Percentiles rank a stretch among this genome's conserved stretches.
These are phyloP conservation scores for Exophiala alcalophila DNA, from an alignment of 2,329 filamentous ascomycete species.

Conservation along the genomic window DNA sequence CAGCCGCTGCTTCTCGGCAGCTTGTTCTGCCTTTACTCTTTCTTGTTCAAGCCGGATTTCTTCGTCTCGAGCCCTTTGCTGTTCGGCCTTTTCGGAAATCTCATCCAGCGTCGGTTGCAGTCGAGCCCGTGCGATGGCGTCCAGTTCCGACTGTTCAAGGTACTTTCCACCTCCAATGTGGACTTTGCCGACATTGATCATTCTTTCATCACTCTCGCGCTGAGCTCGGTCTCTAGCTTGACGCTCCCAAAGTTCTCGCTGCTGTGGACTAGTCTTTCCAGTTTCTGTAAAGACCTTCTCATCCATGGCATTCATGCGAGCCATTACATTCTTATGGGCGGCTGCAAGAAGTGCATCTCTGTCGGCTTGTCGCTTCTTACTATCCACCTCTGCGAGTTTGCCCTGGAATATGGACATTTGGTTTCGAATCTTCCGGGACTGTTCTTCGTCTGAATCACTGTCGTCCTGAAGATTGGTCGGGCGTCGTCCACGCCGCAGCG, in stretches of 20 bases:
- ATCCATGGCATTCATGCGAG: conserved; percentile 75
- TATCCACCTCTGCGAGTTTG: conserved; percentile 65
- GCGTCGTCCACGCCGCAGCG: conserved; percentile 56
- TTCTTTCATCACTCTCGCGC: conserved; percentile 60
- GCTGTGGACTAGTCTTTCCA: conserved; percentile 65
- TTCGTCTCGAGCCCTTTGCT: conserved; percentile 64
- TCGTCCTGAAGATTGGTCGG: conserved; percentile 59
- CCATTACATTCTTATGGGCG: conserved; percentile 82
- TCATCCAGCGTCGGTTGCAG: conserved; percentile 83
- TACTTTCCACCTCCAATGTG: conserved; percentile 79
- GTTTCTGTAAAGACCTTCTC: conserved; percentile 74
- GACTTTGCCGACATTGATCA: conserved; percentile 55
- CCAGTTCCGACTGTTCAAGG: conserved; percentile 73
- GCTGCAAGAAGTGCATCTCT: conserved; percentile 71
- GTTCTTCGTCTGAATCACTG: conserved; percentile 61
- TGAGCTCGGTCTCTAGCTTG: conserved; percentile 70
- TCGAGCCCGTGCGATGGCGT: conserved; percentile 71
- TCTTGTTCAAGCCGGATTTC: conserved; percentile 63
- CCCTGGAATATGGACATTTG: conserved; percentile 77
- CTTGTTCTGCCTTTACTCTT: conserved; percentile 59
- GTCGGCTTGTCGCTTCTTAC: conserved; percentile 70
- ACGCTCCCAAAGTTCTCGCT: conserved; percentile 73
- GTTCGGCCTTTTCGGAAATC: conserved; percentile 74
- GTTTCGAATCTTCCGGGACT: conserved; percentile 68
- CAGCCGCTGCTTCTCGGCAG: conserved; percentile 40